A percentile compares a stretch with the other conserved stretches of the same genome.
phyloP scores from a whole-genome alignment of 805 yeast species.

The Candida glaebosa region DNA sequence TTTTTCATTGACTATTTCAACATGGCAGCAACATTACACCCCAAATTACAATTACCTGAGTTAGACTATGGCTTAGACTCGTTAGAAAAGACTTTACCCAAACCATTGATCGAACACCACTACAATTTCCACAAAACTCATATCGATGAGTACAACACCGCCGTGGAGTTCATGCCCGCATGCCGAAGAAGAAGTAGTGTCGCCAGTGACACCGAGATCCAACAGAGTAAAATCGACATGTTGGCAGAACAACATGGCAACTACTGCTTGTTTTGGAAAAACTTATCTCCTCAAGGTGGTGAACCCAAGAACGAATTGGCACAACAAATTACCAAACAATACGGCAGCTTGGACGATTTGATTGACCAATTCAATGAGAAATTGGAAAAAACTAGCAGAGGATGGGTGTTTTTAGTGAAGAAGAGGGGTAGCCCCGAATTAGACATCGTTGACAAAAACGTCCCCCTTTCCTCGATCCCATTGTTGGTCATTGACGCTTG shows the following conservation, averaged over 20 bases:
- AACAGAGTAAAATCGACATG: conserved; percentile 49
- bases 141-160: conserved; percentile 78
- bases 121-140: conserved; percentile 91
- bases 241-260: conserved; percentile 85
- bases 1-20: no score
- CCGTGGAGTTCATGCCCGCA: conserved; percentile 67
- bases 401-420: conserved; percentile 4
- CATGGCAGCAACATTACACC: not conserved
- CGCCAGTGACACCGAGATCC: conserved; percentile 3
- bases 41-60: conserved; percentile 50
- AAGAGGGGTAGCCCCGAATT: conserved; percentile 1
- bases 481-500: conserved; percentile 4
- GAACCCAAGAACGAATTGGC: conserved; percentile 49
- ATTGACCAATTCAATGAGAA: conserved; percentile 2
- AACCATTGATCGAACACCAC: conserved; percentile 87
- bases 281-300: conserved; percentile 83
- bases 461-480: not conserved
- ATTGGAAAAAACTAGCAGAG: not conserved
- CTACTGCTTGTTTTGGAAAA: conserved; percentile 86
- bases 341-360: conserved; percentile 37
- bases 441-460: conserved; percentile 1
- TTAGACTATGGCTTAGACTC: conserved; percentile 82
- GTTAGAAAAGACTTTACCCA: conserved; percentile 81
- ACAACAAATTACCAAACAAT: conserved; percentile 57
- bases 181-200: conserved; percentile 31